phyloP scores from a whole-genome alignment of 75 land plant species.

The Pinus tabuliformis region DNA sequence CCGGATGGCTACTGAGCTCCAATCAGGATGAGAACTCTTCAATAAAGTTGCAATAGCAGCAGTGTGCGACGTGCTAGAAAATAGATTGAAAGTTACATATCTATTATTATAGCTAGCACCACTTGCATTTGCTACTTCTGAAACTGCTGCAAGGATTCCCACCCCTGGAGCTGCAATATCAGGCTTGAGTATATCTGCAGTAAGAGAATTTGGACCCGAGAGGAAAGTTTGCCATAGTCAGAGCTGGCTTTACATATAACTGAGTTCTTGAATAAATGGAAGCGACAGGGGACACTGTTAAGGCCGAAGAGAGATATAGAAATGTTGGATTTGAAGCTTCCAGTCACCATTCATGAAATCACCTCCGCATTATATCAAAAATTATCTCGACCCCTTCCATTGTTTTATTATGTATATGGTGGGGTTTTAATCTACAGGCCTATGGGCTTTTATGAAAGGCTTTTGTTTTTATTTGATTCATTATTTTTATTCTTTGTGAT shows the following conservation, averaged over 20 bases:
- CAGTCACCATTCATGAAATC: no score
- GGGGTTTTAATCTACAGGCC: no score
- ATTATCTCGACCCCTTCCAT: no score
- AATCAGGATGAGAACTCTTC: conserved; percentile 22
- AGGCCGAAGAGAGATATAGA: no score
- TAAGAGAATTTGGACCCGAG: conserved; percentile 51
- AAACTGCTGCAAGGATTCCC: conserved; percentile 21
- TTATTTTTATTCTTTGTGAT: no score
- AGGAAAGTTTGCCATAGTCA: conserved; percentile 60
- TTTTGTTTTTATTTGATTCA: no score
- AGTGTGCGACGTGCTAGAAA: conserved; percentile 26
- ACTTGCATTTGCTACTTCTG: conserved; percentile 6
- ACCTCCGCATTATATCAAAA: no score
- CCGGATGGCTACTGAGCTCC: conserved; percentile 28
- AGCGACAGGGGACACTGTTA: conserved; percentile 25
- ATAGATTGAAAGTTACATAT: conserved; percentile 14
- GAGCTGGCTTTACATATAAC: conserved; percentile 39
- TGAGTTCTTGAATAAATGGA: conserved; percentile 30
- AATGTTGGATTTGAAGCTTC: no score
- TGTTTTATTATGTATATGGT: no score
- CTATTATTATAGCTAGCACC: conserved; percentile 5
- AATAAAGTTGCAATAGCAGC: conserved; percentile 21
- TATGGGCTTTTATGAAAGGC: no score
- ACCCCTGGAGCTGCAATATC: conserved; percentile 33
- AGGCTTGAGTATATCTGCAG: conserved; percentile 56